These are phyloP conservation scores for Fusarium newnesense DNA, from an alignment of 2,329 filamentous ascomycete species.

Conservation along the genomic window DNA sequence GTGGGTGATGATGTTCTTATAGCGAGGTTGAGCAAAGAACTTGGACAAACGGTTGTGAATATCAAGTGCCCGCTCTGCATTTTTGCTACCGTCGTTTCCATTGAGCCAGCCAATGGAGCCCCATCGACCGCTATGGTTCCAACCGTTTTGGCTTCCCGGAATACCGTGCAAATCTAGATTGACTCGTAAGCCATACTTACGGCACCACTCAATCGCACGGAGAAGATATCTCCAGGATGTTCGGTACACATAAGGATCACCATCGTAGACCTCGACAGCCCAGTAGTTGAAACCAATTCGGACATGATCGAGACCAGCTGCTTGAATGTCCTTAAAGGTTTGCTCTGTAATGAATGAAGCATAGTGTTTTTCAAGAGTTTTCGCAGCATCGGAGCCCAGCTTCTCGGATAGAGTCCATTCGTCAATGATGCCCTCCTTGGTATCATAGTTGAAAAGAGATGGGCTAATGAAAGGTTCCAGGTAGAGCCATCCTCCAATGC, in stretches of 20 bases:
- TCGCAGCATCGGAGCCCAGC: slow-evolving; percentile 73
- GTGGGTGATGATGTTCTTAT: slow-evolving; percentile 90
- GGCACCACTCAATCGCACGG: slow-evolving; percentile 90
- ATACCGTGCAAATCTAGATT: slow-evolving; percentile 94
- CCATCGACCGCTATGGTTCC: slow-evolving; percentile 92
- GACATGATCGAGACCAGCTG: slow-evolving; percentile 94
- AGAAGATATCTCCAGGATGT: slow-evolving; percentile 94
- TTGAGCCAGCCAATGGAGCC: slow-evolving; percentile 89
- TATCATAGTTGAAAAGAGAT: slow-evolving; percentile 81
- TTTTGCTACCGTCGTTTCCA: slow-evolving; percentile 82
- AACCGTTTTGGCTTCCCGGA: slow-evolving; percentile 94
- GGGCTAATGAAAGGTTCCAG: slow-evolving; percentile 96
- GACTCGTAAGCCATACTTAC: slow-evolving; percentile 89
- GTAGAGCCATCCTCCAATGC: slow-evolving; percentile 92
- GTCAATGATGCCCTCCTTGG: slow-evolving; percentile 76
- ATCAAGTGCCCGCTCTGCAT: slow-evolving; percentile 84
- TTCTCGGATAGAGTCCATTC: slow-evolving; percentile 83
- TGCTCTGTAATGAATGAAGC: slow-evolving; percentile 86
- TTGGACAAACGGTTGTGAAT: slow-evolving; percentile 86
- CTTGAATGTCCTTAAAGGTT: slow-evolving; percentile 85
- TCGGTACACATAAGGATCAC: slow-evolving; percentile 87
- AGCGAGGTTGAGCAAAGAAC: slow-evolving; percentile 94
- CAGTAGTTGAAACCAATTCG: slow-evolving; percentile 96
- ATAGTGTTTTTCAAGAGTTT: slow-evolving; percentile 90
- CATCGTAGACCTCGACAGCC: slow-evolving; percentile 86